phyloP scores from a whole-genome alignment of 139 green algal species.

The Coccomyxa sp. region DNA sequence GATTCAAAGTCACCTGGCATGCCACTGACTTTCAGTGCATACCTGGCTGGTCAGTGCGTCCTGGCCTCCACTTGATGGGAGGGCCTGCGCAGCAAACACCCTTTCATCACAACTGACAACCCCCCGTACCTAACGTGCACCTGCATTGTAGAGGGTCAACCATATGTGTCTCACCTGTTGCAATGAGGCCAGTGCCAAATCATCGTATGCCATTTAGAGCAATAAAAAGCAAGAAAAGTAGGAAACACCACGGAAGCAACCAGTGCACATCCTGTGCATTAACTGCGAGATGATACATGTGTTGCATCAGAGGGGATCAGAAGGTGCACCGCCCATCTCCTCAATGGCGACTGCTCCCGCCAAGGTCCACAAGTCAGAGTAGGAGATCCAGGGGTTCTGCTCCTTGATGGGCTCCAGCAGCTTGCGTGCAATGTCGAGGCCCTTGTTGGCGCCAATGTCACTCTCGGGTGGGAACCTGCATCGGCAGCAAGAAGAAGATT shows the following conservation, averaged over 20 bases:
- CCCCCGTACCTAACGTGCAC: too few relatives aligned
- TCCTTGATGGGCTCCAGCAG: conserved; percentile 87
- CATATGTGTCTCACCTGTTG: too few relatives aligned
- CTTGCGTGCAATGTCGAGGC: conserved; percentile 63
- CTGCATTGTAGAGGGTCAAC: too few relatives aligned
- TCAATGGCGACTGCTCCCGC: conserved; percentile 76
- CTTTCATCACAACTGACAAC: too few relatives aligned
- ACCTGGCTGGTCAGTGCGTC: neutral
- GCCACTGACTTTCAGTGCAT: neutral
- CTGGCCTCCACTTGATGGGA: conserved; percentile 54
- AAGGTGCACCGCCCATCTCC: conserved; percentile 52
- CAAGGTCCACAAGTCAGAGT: conserved; percentile 83
- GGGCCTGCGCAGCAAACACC: conserved; percentile 50
- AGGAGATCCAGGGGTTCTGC: conserved; percentile 55
- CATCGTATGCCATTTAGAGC: too few relatives aligned
- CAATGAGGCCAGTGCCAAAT: too few relatives aligned
- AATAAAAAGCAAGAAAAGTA: too few relatives aligned
- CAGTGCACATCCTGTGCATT: too few relatives aligned
- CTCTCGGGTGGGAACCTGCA: conserved; percentile 69
- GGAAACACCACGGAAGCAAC: too few relatives aligned
- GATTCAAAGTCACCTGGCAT: conserved; percentile 25
- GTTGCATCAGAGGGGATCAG: neutral
- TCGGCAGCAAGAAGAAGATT: too few relatives aligned
- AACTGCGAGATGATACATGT: too few relatives aligned
- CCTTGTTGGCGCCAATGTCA: conserved; percentile 76